Evolutionary conservation across 441 rosid species (phyloP), one percentile per base, ranked within the genome.

Genomic region (Euphorbia celastroides): DNA sequence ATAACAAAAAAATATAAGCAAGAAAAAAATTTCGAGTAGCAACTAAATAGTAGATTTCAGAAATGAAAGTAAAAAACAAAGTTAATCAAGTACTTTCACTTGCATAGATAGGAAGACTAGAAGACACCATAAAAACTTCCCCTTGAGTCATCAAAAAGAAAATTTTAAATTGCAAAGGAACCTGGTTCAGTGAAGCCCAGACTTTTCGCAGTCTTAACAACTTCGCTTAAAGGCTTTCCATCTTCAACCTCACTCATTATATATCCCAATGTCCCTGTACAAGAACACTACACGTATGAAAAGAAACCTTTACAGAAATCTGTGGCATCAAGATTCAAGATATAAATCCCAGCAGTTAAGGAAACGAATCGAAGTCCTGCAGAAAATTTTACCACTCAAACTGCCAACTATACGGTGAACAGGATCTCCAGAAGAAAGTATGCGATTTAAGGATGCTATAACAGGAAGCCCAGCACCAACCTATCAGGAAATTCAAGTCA

Each of bases 401-500:
- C 91, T 91, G 70, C 96, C 95, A 69, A 89, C 75, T 60, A 86
- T 75, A 1, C 82, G 78, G 70, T 82, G 77, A 67, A 91, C 71
- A 69, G 88, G 84, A 64, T 91, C 95, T 74, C 99, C 99, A 5
- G 99, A 91, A 22, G 84, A 83, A 72, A 91, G 72, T 72, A 91
- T 79, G 28, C 96, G 95, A 75, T 81, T 89, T 74, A 91, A 68
- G 55, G 97, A 84, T 64, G 90, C 81, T 54, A 91, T 88, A 66
- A 93, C 84, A 59, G 99, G 99, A 85, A 93, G 97, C 38, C 97
- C 95, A 66, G 97, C 99, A 72, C 96, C 99, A 72, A 91, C 98
- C 98, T 93, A 69, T 38, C 69, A 67, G 68, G 63, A 73, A 75
- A 65, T 65, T 58, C 64, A n/a, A 68, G 56, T 59, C 28, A 67